Percentiles rank a stretch among this genome's conserved stretches.
Evolutionary conservation across 805 yeast genomes (phyloP).

Genomic region (Ogataea angusta): DNA sequence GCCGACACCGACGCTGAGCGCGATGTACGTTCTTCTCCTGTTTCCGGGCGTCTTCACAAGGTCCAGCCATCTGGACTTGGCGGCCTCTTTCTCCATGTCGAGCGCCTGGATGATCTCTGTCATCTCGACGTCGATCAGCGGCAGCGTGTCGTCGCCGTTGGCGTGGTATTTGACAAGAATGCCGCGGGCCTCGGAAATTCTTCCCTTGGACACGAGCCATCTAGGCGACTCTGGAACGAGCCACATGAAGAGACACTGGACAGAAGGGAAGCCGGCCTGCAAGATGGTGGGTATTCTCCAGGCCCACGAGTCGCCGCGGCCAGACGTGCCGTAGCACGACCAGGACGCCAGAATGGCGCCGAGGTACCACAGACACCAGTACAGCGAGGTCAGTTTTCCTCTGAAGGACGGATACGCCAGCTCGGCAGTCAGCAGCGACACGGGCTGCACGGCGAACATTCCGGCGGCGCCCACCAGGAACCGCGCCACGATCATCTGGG

Average conservation of each 20-base stretch:
- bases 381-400: conserved; percentile 41
- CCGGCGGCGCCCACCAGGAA: conserved; percentile 48
- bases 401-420: conserved; percentile 47
- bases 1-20: conserved; percentile 30
- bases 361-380: conserved; percentile 45
- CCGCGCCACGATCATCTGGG: conserved; percentile 42
- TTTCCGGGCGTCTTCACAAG: conserved; percentile 35
- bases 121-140: conserved; percentile 35
- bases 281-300: conserved; percentile 57
- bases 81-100: conserved; percentile 35
- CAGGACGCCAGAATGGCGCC: conserved; percentile 48
- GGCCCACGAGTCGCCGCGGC: conserved; percentile 33
- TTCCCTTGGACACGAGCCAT: conserved; percentile 37
- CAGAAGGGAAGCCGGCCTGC: conserved; percentile 46
- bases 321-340: conserved; percentile 42
- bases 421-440: conserved; percentile 51
- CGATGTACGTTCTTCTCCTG: conserved; percentile 38
- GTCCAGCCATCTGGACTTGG: conserved; percentile 35
- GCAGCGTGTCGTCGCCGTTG: conserved; percentile 32
- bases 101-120: conserved; percentile 36
- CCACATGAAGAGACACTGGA: conserved; percentile 36
- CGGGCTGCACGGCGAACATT: conserved; percentile 39
- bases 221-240: conserved; percentile 47
- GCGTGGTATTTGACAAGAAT: conserved; percentile 37
- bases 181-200: conserved; percentile 34